Evolutionary conservation across 371 early-diverging fungal species (phyloP), one percentile per base, ranked within the genome.

Genomic region (Furculomyces boomerangus): DNA sequence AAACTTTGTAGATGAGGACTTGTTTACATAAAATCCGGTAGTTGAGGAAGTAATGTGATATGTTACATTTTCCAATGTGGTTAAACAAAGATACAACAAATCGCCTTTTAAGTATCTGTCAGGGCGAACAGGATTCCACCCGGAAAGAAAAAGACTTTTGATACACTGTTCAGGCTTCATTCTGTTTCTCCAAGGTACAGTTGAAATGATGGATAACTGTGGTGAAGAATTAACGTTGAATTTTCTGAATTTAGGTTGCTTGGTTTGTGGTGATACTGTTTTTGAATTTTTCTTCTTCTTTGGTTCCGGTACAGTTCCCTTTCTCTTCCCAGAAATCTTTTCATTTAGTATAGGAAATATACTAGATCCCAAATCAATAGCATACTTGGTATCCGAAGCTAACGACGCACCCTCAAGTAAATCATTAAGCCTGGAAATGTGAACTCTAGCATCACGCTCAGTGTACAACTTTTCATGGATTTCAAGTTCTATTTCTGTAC

Each of bases 71-170:
- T 93, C 96, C 39, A 93, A 66, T 3, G 92, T 92, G 8, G 74
- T 78, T 20, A 83, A 79, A 27, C 69, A 70, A 46, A 95, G 63
- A 66, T 93, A 95, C 53, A 93, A 59, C 53, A 93, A 72, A 63
- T 95, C 92, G 41, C 86, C 94, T 59, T 77, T 75, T 28, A 84
- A 67, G 53, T 78, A 74, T 51, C 82, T 82, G 56, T 76, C 61
- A 46, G 78, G 81, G 14, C 90, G 86, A 2, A 89, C 87, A 26
- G 92, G 91, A 64, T 91, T 93, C 92, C 92, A 93, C 20, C 83
- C 80, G 50, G 93, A 93, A 29, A 89, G 64, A 14, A 77, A 56
- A 48, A 94, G 60, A 57, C 76, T 75, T 59, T 81, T 81, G 57
- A 94, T 60, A 46, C 86, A 87, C 60, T 76, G 74, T 14, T 82